Conservation (phyloP, 2,329 filamentous ascomycete genomes). For the Alternaria gansuensis region DNA sequence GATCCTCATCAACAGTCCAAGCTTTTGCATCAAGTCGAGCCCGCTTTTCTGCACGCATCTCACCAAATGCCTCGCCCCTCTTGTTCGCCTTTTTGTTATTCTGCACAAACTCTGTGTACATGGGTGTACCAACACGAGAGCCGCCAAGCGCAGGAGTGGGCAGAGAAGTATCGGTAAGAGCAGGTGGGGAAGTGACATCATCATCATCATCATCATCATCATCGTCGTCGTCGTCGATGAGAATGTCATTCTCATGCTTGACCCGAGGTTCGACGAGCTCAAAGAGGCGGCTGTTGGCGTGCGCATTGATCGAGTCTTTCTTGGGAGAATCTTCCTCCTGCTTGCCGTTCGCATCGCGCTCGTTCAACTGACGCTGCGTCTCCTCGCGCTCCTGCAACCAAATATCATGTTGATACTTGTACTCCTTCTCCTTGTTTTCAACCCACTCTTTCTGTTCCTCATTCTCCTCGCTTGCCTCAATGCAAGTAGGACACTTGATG, state of each 20-base stretch:
- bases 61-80: constrained; percentile 13
- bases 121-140: constrained; percentile 39
- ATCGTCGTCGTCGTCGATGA: background rate
- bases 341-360: constrained; percentile 15
- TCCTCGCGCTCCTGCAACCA: constrained; percentile 35
- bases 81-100: constrained; percentile 17
- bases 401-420: constrained; percentile 35
- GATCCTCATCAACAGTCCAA: constrained; percentile 15
- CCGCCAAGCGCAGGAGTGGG: constrained; percentile 33
- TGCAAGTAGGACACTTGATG: constrained; percentile 61
- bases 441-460: constrained; percentile 39
- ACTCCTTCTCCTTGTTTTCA: constrained; percentile 31
- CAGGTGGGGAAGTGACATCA: constrained; percentile 33
- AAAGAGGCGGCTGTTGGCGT: background rate
- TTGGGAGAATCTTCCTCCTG: background rate
- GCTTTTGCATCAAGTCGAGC: constrained; percentile 19
- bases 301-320: background rate
- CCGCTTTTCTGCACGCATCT: constrained; percentile 26
- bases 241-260: background rate
- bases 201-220: constrained; percentile 27
- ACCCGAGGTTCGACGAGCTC: background rate
- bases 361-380: constrained; percentile 27
- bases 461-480: constrained; percentile 26
- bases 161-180: constrained; percentile 40
- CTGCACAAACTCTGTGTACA: constrained; percentile 8